Evolutionary conservation across 2,329 filamentous ascomycete species (phyloP).

Genomic region (Penicillium freii): DNA sequence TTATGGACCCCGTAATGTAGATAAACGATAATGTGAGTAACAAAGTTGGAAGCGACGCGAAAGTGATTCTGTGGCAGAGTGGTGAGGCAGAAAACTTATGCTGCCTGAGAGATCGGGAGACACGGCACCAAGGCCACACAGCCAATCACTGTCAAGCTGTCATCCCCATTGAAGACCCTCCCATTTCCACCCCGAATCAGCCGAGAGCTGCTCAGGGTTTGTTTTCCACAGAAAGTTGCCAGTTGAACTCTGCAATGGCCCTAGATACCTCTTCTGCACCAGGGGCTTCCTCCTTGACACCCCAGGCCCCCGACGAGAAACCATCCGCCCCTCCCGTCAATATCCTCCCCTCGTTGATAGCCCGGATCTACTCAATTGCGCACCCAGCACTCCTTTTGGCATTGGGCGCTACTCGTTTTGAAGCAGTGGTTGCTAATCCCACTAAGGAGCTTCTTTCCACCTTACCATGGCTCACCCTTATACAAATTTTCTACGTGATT

Average conservation of each 20-base stretch:
- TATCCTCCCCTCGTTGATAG: conserved; percentile 48
- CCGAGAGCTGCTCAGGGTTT: conserved; percentile 13
- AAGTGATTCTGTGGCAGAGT: neutral
- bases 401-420: conserved; percentile 63
- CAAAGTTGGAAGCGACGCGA: neutral
- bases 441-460: conserved; percentile 60
- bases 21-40: no score
- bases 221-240: neutral
- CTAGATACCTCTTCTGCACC: conserved; percentile 9
- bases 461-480: conserved; percentile 60
- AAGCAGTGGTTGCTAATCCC: conserved; percentile 67
- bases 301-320: conserved; percentile 23
- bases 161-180: neutral
- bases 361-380: conserved; percentile 59
- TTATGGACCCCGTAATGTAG: neutral
- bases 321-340: conserved; percentile 44
- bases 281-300: conserved; percentile 1
- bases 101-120: neutral
- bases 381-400: conserved; percentile 68
- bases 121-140: conserved; percentile 5
- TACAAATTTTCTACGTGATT: conserved; percentile 63
- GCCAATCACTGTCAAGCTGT: conserved; percentile 12
- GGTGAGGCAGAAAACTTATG: accelerated
- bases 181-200: conserved; percentile 12
- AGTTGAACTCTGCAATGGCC: conserved; percentile 13